Percentiles rank a stretch among this genome's conserved stretches.
Conservation (phyloP, 768 basidiomycete genomes). For the Naganishia vishniacii region DNA sequence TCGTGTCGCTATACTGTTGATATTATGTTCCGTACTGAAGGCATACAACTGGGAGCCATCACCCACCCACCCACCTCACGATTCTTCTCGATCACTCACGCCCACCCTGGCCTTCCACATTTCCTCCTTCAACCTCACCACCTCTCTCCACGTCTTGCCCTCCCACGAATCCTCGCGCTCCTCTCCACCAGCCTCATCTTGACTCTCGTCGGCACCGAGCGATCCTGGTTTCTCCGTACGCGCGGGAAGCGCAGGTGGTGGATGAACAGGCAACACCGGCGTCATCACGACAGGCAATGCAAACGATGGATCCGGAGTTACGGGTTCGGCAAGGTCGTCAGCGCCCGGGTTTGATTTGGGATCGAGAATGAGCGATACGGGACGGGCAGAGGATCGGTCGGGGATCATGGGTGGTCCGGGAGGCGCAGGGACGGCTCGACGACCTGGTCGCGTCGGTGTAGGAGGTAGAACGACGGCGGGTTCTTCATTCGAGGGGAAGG, state of each 20-base stretch:
- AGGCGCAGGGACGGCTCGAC: constrained; percentile 17
- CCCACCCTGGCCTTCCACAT: constrained; percentile 46
- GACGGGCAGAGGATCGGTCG: neutral
- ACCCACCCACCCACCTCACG: neutral
- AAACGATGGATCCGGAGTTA: constrained; percentile 8
- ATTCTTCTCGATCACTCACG: constrained; percentile 33
- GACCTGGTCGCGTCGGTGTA: constrained; percentile 18
- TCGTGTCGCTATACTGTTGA: no score
- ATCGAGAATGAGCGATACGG: neutral
- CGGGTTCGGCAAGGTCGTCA: neutral
- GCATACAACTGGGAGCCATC: constrained; percentile 14
- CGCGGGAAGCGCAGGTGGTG: neutral
- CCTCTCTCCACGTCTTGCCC: constrained; percentile 41
- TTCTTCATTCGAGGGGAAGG: neutral
- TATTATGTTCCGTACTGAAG: no score
- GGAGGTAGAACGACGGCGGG: constrained; percentile 4
- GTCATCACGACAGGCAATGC: neutral
- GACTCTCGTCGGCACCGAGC: neutral
- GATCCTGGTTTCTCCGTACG: constrained; percentile 16
- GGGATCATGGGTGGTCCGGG: neutral
- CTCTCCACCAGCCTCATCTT: neutral
- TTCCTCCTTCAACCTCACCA: constrained; percentile 45
- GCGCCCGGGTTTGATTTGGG: neutral
- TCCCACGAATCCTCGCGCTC: constrained; percentile 39
- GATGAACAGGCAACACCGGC: neutral